These are phyloP conservation scores for Naganishia vaughanmartiniae DNA, from an alignment of 768 basidiomycete genomes.

Conservation along the genomic window DNA sequence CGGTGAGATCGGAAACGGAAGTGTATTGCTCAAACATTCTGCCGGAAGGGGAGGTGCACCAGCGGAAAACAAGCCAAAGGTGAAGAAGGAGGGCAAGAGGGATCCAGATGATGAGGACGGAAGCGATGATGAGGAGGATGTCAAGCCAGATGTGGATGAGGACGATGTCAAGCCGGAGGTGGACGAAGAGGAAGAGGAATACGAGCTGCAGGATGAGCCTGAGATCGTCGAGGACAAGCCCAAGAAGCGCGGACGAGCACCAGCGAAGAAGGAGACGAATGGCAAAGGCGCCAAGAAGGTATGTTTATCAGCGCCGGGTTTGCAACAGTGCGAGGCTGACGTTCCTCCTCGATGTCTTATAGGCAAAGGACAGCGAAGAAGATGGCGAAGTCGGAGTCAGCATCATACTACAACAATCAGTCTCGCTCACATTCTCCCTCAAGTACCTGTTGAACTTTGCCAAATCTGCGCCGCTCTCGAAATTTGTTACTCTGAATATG, in stretches of 20 bases:
- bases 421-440: conserved; percentile 86
- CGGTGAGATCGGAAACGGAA: conserved; percentile 90
- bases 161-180: conserved; percentile 47
- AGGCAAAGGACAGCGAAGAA: conserved; percentile 38
- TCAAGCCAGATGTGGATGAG: conserved; percentile 50
- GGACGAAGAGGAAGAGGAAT: conserved; percentile 52
- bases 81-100: conserved; percentile 51
- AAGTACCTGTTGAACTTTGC: conserved; percentile 97
- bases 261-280: conserved; percentile 28
- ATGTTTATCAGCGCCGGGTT: background rate
- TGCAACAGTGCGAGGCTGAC: background rate
- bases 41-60: conserved; percentile 42
- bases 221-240: conserved; percentile 19
- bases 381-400: conserved; percentile 55
- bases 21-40: conserved; percentile 72
- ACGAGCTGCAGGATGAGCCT: conserved; percentile 43
- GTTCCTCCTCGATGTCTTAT: background rate
- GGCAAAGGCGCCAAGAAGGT: conserved; percentile 41
- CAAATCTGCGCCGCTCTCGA: conserved; percentile 74
- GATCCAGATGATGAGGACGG: conserved; percentile 34
- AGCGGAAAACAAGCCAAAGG: conserved; percentile 44
- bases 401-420: conserved; percentile 85
- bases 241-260: conserved; percentile 31
- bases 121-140: conserved; percentile 56
- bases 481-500: conserved; percentile 77